Conservation (phyloP, 1,284 basidiomycete species). For the Ganoderma leucocontextum region DNA sequence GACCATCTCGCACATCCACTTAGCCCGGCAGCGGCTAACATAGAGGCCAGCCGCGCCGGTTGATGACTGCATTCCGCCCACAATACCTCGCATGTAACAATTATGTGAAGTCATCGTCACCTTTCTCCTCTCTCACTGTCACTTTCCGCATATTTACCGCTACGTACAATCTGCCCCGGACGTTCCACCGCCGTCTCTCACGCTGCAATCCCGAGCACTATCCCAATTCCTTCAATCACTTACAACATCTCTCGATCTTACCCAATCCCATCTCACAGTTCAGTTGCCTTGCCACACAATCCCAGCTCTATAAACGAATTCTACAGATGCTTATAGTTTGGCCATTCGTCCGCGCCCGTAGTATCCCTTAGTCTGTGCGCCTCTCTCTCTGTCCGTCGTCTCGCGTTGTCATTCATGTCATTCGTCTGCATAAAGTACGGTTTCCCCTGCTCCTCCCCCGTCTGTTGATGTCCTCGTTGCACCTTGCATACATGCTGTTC, state of each 20-base stretch:
- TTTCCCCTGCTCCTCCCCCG: constrained; percentile 32
- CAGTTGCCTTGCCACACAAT: constrained; percentile 16
- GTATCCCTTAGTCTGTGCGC: constrained; percentile 29
- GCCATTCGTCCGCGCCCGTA: constrained; percentile 31
- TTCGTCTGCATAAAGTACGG: constrained; percentile 36
- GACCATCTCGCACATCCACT: constrained; percentile 53
- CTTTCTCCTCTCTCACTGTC: constrained; percentile 28
- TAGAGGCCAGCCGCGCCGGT: constrained; percentile 62
- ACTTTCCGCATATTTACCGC: constrained; percentile 36
- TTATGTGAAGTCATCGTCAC: constrained; percentile 36
- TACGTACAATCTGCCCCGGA: constrained; percentile 35
- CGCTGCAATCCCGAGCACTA: constrained; percentile 33
- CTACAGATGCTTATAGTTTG: constrained; percentile 37
- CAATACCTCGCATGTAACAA: constrained; percentile 37
- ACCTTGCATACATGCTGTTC: constrained; percentile 43
- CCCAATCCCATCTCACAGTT: constrained; percentile 2
- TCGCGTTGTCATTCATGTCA: constrained; percentile 25
- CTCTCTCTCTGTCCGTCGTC: constrained; percentile 19
- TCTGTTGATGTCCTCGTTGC: constrained; percentile 34
- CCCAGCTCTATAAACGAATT: constrained; percentile 36
- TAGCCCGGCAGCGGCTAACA: constrained; percentile 58
- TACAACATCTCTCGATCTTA: constrained; percentile 31
- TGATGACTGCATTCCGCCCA: constrained; percentile 42
- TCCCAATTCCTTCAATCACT: constrained; percentile 44
- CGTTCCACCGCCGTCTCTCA: constrained; percentile 27